phyloP scores from a whole-genome alignment of 2,329 filamentous ascomycete species.

The Calonectria crousiana region DNA sequence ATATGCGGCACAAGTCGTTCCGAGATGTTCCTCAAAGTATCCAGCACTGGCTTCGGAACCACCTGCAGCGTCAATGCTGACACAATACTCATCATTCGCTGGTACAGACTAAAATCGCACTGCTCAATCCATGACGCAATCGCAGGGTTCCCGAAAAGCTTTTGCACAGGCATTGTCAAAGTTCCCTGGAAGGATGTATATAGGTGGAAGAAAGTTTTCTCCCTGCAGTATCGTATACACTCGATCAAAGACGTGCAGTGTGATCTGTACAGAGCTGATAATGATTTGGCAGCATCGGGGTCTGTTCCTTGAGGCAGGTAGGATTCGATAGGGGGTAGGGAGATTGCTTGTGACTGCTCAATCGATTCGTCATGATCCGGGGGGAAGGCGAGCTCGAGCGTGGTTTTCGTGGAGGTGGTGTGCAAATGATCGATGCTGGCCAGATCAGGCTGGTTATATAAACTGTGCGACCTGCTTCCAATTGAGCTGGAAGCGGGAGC shows the following conservation, averaged over 20 bases:
- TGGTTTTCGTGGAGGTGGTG: conserved; percentile 68
- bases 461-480: conserved; percentile 53
- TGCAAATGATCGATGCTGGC: conserved; percentile 69
- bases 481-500: conserved; percentile 21
- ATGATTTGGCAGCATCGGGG: conserved; percentile 84
- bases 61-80: conserved; percentile 91
- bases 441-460: conserved; percentile 72
- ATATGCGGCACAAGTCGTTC: conserved; percentile 85
- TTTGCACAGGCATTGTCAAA: conserved; percentile 95
- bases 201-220: conserved; percentile 95
- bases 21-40: conserved; percentile 89
- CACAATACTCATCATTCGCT: conserved; percentile 95
- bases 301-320: conserved; percentile 88
- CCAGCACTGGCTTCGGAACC: conserved; percentile 87
- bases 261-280: conserved; percentile 89
- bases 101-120: conserved; percentile 95
- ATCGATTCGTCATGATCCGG: conserved; percentile 64
- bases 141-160: conserved; percentile 84
- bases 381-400: conserved; percentile 71
- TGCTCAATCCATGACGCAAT: conserved; percentile 94
- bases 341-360: conserved; percentile 75
- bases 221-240: conserved; percentile 94
- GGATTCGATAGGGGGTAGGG: conserved; percentile 85
- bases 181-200: conserved; percentile 97
- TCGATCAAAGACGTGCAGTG: conserved; percentile 97